These are phyloP conservation scores for Pleoardoris graminearum DNA, from an alignment of 2,329 filamentous ascomycete species.

Conservation along the genomic window DNA sequence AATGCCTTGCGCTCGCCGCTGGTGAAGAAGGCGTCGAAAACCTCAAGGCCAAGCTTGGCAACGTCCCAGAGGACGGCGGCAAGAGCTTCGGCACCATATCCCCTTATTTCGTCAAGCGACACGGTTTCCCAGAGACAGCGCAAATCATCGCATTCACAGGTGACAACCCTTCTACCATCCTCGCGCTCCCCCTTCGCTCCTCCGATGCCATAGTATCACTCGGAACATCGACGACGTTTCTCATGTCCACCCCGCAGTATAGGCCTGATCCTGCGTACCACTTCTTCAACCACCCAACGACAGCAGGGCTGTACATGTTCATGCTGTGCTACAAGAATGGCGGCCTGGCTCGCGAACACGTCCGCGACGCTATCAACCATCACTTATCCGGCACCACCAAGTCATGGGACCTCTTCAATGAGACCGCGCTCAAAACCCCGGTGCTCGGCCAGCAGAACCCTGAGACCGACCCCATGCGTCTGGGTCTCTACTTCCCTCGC, in stretches of 20 bases:
- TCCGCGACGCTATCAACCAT: constrained; percentile 77
- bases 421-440: constrained; percentile 67
- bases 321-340: constrained; percentile 99
- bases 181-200: constrained; percentile 82
- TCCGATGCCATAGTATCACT: constrained; percentile 93
- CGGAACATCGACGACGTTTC: constrained; percentile 93
- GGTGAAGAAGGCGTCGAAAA: constrained; percentile 64
- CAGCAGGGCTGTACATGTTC: constrained; percentile 93
- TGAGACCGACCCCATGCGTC: constrained; percentile 65
- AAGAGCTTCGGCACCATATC: constrained; percentile 75
- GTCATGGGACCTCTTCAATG: constrained; percentile 81
- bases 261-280: constrained; percentile 89
- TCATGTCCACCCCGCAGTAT: constrained; percentile 95
- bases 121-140: constrained; percentile 76
- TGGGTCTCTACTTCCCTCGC: constrained; percentile 93
- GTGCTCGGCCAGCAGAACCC: constrained; percentile 65
- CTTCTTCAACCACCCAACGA: constrained; percentile 98
- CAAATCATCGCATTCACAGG: constrained; percentile 86
- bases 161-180: constrained; percentile 94
- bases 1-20: constrained; percentile 74
- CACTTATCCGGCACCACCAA: constrained; percentile 49
- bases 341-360: constrained; percentile 84
- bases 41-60: constrained; percentile 77
- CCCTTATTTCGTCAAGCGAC: constrained; percentile 75
- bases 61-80: constrained; percentile 79